Evolutionary conservation across 2,329 filamentous ascomycete genomes (phyloP), one percentile per base, ranked within the genome.

Genomic region (Scedosporium dehoogii): DNA sequence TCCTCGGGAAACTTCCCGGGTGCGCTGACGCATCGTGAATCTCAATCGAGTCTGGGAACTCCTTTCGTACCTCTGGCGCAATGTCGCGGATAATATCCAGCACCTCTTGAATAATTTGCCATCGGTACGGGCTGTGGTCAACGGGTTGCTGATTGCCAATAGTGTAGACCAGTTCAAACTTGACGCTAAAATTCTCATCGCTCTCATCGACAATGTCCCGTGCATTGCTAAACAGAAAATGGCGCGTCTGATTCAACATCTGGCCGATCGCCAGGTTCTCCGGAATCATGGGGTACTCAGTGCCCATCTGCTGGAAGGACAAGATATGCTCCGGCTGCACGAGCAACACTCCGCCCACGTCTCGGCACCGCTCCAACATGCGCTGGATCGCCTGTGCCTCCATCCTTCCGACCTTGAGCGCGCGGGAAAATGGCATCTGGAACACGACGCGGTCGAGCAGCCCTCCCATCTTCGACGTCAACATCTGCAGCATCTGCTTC

Each of bases 161-260:
- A 0, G 85, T 86, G 63, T 89, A 88, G 1, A 88, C 75, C 0
- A 88, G 70, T 66, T 89, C 84, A 46, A 85, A 86, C 57, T 81
- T 82, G 3, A 80, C 76, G 53, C 78, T 83, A 53, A 88, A 81
- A 61, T 83, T 84, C 63, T 88, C 84, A 58, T 89, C 86, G 46
- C 82, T 85, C 69, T 89, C 85, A 63, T 89, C 85, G 0, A 89
- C 74, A 1, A 89, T 76, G 64, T 87, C 85, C 0, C 84, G 73
- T 0, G 79, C 75, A 1, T 70, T 64, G 0, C 59, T 14, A 33
- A 81, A 70, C 1, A 87, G 73, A 64, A 77, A 81, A 0, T 71
- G 25, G n/a, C 84, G 79, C 0, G 71, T 76, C 0, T 69, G 18
- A 0, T 81, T 64, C 14, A 85, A 67, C 1, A 63, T 56, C 0